Evolutionary conservation across 495 filamentous ascomycete species (phyloP).

Genomic region (Penicillium maclennaniae): DNA sequence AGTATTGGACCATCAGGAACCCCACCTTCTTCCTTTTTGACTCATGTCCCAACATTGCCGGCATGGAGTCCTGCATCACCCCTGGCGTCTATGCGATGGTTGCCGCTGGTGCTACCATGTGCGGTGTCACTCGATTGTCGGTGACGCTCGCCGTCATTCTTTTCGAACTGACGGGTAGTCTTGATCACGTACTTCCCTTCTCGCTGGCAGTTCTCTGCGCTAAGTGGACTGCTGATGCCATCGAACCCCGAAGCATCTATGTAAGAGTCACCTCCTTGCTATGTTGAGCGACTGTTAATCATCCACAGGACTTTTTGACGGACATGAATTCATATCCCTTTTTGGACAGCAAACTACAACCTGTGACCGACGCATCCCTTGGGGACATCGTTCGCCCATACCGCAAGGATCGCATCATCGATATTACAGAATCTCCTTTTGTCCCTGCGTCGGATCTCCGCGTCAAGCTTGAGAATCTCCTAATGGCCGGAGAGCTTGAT

Average conservation of each 20-base stretch:
- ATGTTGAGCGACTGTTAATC: conserved; percentile 17
- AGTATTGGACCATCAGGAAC: conserved; percentile 73
- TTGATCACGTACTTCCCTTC: conserved; percentile 94
- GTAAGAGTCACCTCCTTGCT: conserved; percentile 37
- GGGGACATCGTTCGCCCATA: conserved; percentile 78
- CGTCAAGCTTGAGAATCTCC: conserved; percentile 71
- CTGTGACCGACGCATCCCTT: conserved; percentile 78
- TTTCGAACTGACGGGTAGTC: conserved; percentile 90
- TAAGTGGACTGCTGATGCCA: conserved; percentile 96
- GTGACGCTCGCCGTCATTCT: conserved; percentile 94
- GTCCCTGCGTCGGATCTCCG: conserved; percentile 73
- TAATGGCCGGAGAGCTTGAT: conserved; percentile 85
- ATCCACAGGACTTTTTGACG: conserved; percentile 72
- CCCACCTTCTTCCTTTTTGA: conserved; percentile 70
- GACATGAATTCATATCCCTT: conserved; percentile 97
- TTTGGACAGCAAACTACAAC: conserved; percentile 89
- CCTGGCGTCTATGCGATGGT: conserved; percentile 95
- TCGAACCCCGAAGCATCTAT: conserved; percentile 94
- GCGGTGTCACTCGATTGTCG: conserved; percentile 89
- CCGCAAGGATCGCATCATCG: conserved; percentile 74
- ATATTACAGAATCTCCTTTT: conserved; percentile 75
- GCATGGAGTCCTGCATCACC: conserved; percentile 82
- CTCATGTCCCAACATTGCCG: conserved; percentile 61
- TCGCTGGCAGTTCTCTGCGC: conserved; percentile 87
- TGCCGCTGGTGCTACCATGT: conserved; percentile 96